Percentiles rank a stretch among this genome's conserved stretches.
Conservation (phyloP, 345 rosid species). For the Linum tenue region DNA sequence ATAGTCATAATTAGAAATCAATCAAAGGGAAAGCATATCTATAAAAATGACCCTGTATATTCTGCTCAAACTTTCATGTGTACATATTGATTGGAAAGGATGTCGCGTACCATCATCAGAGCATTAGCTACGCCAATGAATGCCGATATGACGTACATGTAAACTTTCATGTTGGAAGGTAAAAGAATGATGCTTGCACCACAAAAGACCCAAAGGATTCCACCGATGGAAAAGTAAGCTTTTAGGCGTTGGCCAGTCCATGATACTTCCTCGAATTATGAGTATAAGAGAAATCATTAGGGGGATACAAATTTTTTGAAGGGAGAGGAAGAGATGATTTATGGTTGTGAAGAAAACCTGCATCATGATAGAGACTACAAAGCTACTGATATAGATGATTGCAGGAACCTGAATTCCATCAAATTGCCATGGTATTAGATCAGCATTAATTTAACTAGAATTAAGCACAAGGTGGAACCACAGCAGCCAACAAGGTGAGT, state of each 20-base stretch:
- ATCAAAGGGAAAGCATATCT: background rate
- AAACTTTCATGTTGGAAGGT: constrained; percentile 44
- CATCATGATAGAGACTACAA: constrained; percentile 62
- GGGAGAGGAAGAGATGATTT: background rate
- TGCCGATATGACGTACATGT: constrained; percentile 56
- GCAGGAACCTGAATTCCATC: constrained; percentile 62
- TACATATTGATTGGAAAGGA: background rate
- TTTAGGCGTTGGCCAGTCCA: constrained; percentile 79
- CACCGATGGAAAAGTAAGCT: constrained; percentile 78
- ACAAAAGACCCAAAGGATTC: constrained; percentile 74
- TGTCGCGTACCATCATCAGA: constrained; percentile 52
- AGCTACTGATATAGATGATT: constrained; percentile 84
- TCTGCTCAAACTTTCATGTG: background rate
- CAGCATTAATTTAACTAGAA: background rate
- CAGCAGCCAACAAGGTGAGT: constrained; percentile 9
- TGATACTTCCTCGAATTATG: constrained; percentile 52
- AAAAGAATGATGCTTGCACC: constrained; percentile 58
- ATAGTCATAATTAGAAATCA: background rate
- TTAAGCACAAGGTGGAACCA: background rate
- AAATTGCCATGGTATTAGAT: constrained; percentile 12
- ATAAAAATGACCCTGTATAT: background rate
- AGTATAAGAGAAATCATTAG: constrained; percentile 6
- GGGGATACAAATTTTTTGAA: background rate
- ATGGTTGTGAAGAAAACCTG: constrained; percentile 40
- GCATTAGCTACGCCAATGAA: constrained; percentile 82